Conservation (phyloP, 2,329 filamentous ascomycete species). For the Paraphaeosphaeria sporulosa region DNA sequence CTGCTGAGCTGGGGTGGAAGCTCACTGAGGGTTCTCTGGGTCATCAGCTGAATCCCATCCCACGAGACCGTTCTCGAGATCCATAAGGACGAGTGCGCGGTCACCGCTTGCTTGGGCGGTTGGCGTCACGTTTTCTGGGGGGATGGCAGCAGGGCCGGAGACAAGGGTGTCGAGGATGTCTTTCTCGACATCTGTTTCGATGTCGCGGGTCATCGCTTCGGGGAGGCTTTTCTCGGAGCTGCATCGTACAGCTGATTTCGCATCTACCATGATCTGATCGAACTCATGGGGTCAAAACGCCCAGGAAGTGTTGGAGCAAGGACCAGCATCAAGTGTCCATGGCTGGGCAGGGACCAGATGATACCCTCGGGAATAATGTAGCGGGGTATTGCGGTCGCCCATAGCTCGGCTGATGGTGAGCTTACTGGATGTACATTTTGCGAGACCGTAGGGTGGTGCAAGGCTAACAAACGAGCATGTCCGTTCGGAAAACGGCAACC, state of each 20-base stretch:
- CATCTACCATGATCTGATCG: neutral
- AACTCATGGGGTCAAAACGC: neutral
- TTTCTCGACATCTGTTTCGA: constrained; percentile 13
- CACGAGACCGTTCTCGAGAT: constrained; percentile 30
- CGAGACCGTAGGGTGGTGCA: neutral
- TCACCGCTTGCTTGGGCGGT: constrained; percentile 13
- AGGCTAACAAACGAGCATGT: neutral
- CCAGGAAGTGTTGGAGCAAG: neutral
- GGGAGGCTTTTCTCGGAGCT: neutral
- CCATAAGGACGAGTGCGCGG: constrained; percentile 22
- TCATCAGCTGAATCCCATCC: constrained; percentile 36
- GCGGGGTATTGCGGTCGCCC: neutral
- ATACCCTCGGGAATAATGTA: neutral
- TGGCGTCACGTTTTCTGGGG: neutral
- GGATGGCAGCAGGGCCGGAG: neutral
- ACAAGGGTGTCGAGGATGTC: neutral
- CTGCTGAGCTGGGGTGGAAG: neutral
- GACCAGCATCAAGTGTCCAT: neutral
- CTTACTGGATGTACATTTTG: neutral
- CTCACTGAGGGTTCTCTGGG: constrained; percentile 29
- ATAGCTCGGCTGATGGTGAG: neutral
- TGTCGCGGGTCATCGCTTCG: neutral
- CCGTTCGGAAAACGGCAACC: constrained; percentile 1
- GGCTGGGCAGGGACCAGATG: neutral
- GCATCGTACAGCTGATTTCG: neutral